Evolutionary conservation across 768 basidiomycete genomes (phyloP), one percentile per base, ranked within the genome.

Genomic region (Tricholoma terreum): DNA sequence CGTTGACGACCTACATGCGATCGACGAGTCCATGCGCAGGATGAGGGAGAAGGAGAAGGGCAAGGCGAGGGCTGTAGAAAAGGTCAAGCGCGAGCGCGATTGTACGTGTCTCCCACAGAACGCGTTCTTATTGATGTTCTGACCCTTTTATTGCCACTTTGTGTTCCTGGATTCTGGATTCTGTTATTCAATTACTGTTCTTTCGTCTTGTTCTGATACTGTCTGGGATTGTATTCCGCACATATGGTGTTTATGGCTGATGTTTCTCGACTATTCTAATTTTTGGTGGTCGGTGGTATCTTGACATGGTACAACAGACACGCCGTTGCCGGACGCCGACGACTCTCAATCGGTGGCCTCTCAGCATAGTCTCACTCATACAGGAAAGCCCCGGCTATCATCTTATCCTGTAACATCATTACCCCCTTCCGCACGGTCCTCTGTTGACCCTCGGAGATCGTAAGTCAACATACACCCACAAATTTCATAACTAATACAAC

Each of bases 11-110:
- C 73, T 90, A 62, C 82, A 79, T 67, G 79, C 82, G 54, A 84
- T 92, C 63, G 84, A 89, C 60, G 89, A 88, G 71, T 87, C 86
- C 50, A 85, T 89, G 82, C 82, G 83, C 53, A 80, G 83, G 58
- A 80, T 90, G 74, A 88, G 83, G 73, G 90, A 90, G 74, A 85
- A 82, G 70, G 87, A 84, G 71, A 82, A 82, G 73, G 87, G 87
- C 0, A 91, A 90, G 69, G 83, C 81, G 52, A 88, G 79, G 71
- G 81, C 78, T n/a, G 68, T 84, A 43, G 88, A 89, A 56, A 89
- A 82, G 72, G 76, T 85, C 58, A 89, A 87, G 74, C 80, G 84
- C 51, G 90, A 90, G 67, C 83, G 82, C 64, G 89, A 84, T 64
- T 84, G 90, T 91, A 78, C 74, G 89, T 87, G 53, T 69, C 67